phyloP scores from a whole-genome alignment of 169 alveolate genomes.

The Plasmodium relictum region DNA sequence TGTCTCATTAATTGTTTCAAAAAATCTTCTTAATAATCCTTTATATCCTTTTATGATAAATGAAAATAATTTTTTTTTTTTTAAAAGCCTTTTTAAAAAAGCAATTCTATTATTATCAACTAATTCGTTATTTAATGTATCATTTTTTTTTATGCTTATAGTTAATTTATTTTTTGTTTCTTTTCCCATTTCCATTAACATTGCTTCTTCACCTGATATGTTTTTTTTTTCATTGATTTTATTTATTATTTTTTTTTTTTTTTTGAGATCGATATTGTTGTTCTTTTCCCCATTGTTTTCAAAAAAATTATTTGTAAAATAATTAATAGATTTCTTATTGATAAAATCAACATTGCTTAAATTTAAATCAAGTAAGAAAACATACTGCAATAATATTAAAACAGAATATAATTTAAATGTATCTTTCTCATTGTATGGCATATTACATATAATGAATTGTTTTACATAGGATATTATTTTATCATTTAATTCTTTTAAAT shows the following conservation, averaged over 20 bases:
- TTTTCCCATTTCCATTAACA: too few species aligned
- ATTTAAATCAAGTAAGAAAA: slow-evolving; percentile 16
- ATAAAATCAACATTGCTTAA: slow-evolving; percentile 10
- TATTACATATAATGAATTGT: background rate
- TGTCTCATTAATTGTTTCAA: background rate
- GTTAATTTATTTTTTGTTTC: background rate
- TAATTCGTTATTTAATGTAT: background rate
- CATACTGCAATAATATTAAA: slow-evolving; percentile 38
- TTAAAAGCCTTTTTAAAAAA: background rate
- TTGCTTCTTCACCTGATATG: background rate
- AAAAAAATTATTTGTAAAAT: slow-evolving; percentile 8
- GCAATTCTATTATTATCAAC: background rate
- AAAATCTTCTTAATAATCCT: slow-evolving; percentile 10
- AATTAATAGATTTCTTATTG: slow-evolving; percentile 11
- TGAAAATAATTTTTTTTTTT: background rate
- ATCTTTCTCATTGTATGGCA: background rate
- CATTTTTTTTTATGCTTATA: background rate
- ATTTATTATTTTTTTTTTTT: background rate
- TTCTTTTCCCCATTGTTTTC: too few species aligned
- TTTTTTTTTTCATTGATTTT: background rate
- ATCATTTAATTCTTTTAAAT: slow-evolving; percentile 12
- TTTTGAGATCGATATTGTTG: background rate
- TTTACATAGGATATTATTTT: slow-evolving; percentile 15
- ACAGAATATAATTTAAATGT: slow-evolving; percentile 1
- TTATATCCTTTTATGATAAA: slow-evolving; percentile 13